Evolutionary conservation across 345 rosid genomes (phyloP).

Genomic region (Fremontodendron californicum): DNA sequence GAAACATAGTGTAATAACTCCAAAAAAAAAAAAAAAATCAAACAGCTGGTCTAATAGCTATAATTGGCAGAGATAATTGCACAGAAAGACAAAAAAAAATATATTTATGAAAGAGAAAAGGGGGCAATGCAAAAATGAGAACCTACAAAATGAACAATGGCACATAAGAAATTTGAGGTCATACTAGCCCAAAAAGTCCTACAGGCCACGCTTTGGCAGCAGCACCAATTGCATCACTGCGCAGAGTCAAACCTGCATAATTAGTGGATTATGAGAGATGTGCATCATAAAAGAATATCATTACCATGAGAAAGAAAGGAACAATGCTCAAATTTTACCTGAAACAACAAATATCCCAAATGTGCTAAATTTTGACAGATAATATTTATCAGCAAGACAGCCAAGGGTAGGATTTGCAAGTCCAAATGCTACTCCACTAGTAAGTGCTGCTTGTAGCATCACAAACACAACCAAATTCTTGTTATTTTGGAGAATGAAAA

Average conservation of each 20-base stretch:
- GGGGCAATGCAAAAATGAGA: conserved; percentile 9
- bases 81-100: neutral
- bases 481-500: neutral
- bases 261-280: neutral
- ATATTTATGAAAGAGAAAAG: conserved; percentile 3
- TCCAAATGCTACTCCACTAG: conserved; percentile 72
- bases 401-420: conserved; percentile 85
- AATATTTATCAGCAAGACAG: conserved; percentile 72
- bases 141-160: conserved; percentile 39
- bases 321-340: conserved; percentile 37
- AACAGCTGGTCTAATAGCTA: neutral
- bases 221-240: conserved; percentile 68
- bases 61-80: neutral
- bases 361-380: conserved; percentile 70
- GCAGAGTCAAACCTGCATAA: conserved; percentile 72
- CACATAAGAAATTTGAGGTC: conserved; percentile 40
- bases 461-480: neutral
- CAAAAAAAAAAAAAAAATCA: neutral
- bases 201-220: conserved; percentile 88
- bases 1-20: neutral
- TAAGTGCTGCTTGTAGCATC: conserved; percentile 58
- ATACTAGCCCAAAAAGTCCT: conserved; percentile 88
- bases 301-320: neutral
- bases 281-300: neutral
- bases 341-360: conserved; percentile 75